Evolutionary conservation across 805 yeast species (phyloP).

Genomic region (Saccharomyces paradoxus): DNA sequence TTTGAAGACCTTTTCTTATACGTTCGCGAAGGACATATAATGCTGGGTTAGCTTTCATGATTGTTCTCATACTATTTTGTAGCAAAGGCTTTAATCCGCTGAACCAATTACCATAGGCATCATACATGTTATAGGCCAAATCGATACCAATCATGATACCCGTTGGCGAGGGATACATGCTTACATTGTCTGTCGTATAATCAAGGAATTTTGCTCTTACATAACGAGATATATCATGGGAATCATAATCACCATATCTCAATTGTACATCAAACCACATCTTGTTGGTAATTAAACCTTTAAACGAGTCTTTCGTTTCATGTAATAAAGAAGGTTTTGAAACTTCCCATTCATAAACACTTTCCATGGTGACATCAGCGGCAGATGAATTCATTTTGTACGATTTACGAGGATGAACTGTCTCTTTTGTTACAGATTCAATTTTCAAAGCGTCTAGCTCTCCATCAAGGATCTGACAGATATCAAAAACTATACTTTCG

Average conservation of each 20-base stretch:
- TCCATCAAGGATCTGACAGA: slow-evolving; percentile 84
- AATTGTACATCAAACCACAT: slow-evolving; percentile 94
- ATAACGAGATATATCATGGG: slow-evolving; percentile 92
- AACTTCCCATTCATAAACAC: slow-evolving; percentile 76
- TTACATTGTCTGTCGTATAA: slow-evolving; percentile 79
- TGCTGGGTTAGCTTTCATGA: slow-evolving; percentile 93
- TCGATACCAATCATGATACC: slow-evolving; percentile 89
- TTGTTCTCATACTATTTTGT: slow-evolving; percentile 86
- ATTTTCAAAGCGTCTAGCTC: slow-evolving; percentile 77
- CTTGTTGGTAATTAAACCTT: slow-evolving; percentile 51
- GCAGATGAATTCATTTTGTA: slow-evolving; percentile 94
- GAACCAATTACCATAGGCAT: slow-evolving; percentile 96
- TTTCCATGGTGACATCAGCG: slow-evolving; percentile 77
- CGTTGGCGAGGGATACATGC: slow-evolving; percentile 85
- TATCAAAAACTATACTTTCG: slow-evolving; percentile 86
- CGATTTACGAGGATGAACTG: slow-evolving; percentile 94
- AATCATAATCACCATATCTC: slow-evolving; percentile 94
- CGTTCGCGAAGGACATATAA: slow-evolving; percentile 86
- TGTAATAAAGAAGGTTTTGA: slow-evolving; percentile 72
- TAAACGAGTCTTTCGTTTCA: slow-evolving; percentile 58
- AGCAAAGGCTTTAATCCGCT: slow-evolving; percentile 85
- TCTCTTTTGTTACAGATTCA: slow-evolving; percentile 79
- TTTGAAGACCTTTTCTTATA: slow-evolving; percentile 84
- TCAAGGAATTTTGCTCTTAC: slow-evolving; percentile 89
- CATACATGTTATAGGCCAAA: slow-evolving; percentile 90